phyloP scores from a whole-genome alignment of 495 filamentous ascomycete species.

The Aspergillus mulundensis region DNA sequence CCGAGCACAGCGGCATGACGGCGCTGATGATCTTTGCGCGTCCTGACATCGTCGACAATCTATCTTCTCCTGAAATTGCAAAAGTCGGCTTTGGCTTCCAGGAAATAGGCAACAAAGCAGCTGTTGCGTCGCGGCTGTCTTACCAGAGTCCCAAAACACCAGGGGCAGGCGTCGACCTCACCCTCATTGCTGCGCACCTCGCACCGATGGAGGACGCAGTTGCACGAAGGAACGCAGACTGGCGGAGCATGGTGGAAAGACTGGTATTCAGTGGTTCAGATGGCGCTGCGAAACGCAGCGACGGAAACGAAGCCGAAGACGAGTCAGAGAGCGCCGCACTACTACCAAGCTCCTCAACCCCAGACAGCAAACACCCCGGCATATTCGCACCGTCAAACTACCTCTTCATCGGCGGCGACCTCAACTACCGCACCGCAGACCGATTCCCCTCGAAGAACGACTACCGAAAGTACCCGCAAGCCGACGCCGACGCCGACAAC shows the following conservation, averaged over 20 bases:
- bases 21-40: constrained; percentile 75
- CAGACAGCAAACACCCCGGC: constrained; percentile 24
- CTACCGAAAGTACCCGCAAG: constrained; percentile 56
- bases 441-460: constrained; percentile 51
- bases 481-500: constrained; percentile 42
- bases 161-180: constrained; percentile 56
- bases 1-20: constrained; percentile 81
- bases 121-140: constrained; percentile 70
- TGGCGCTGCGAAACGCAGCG: not conserved
- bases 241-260: constrained; percentile 72
- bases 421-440: constrained; percentile 85
- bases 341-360: constrained; percentile 27
- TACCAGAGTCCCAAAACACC: constrained; percentile 35
- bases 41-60: constrained; percentile 48
- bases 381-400: constrained; percentile 74
- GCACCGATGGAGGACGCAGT: constrained; percentile 76
- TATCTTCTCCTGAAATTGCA: constrained; percentile 61
- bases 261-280: constrained; percentile 59
- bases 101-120: constrained; percentile 94
- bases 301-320: constrained; percentile 19
- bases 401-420: constrained; percentile 82
- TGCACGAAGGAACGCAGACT: constrained; percentile 73
- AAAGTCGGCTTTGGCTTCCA: constrained; percentile 76
- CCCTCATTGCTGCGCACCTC: constrained; percentile 84
- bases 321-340: constrained; percentile 42